Base-by-base conservation (phyloP, 768 basidiomycete genomes). In the Boletus vinaceobasis region DNA sequence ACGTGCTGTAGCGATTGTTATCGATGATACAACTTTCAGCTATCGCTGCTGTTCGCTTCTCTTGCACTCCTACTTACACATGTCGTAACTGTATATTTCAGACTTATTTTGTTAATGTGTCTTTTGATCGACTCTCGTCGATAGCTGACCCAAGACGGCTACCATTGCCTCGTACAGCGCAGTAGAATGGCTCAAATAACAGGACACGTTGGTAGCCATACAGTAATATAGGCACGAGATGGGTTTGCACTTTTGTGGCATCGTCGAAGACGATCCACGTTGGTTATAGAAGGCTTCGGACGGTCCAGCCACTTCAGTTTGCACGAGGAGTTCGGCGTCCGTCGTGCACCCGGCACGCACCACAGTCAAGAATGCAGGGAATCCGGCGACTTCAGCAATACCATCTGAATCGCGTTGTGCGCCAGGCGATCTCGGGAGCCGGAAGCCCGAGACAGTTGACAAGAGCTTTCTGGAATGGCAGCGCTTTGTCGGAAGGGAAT, bases 171-270 rank as follows among this genome's bases (percentile, higher is more conserved):
- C 78, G 49, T 75, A 76, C 21, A 79, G 59, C 13, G 75, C 66
- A 1, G 69, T 50, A 36, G 72, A 68, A 21, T 78, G 23, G 4
- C 23, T 23, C 23, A 23, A 23, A 23, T 23, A 65, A 46, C 77
- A 72, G 13, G 72, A 72, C 51, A 79, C 72, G 17, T 71, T 74
- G 26, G 73, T 67, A 21, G 72, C 63, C 70, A 78, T 74, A 5
- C 73, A 1, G 74, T 75, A 48, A 79, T 75, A 56, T 79, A 79
- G 1, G 69, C 76, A 72, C 2, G 73, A 74, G 35, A 78, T 74
- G 0, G 76, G 75, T 49, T 79, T 79, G 19, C 78, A 71, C 50
- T 79, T 79, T 57, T 78, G 78, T n/a, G 76, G 78, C 77, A 79
- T 79, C 17, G 78, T 78, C 56, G 74, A 76, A 53, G 76, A 79